Evolutionary conservation across 2,329 filamentous ascomycete genomes (phyloP), one percentile per base, ranked within the genome.

Genomic region (Fusarium poae): DNA sequence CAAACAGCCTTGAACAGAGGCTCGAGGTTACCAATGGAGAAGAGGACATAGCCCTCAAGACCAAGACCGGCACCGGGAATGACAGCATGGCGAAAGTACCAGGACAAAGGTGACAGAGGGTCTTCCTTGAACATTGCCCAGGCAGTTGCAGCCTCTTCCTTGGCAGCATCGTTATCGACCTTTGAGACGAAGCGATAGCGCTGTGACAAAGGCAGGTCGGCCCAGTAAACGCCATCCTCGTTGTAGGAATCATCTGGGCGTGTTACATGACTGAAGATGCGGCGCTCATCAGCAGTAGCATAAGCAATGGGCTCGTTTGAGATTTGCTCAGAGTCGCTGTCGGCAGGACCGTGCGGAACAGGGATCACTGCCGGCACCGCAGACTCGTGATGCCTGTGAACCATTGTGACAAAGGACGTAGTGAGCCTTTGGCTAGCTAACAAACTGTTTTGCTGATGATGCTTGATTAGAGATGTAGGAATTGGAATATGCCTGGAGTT

Each of bases 31-130:
- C 95, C 95, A 72, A 98, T 97, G 67, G 94, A 97, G 85, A 98
- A 98, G 21, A 98, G 87, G 42, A 97, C 94, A 77, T 97, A 98
- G 74, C 93, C 95, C 85, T 98, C 95, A 29, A 98, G 87, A 77
- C 94, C 91, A 52, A 98, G 88, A 77, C 95, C 95, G 70, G 94
- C 94, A 80, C 95, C 95, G 50, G 95, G 95, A 61, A 98, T 89
- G 55, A 97, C 91, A 81, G 94, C 95, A 77, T 97, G 96, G 76
- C 89, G 88, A 77, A 97, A 91, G 79, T 98, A 98, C 85, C 90
- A 96, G 25, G 86, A 83, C n/a, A 98, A 58, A 1, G 94, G 94
- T 57, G 90, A 92, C 18, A 97, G 84, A 30, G 94, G 94, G 75
- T 97, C 93, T 57, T 89, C 85, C 84, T 97, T 97, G 75, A 92